A percentile compares a stretch with the other conserved stretches of the same genome.
Evolutionary conservation across 257 asterid species (phyloP).

Genomic region (Ballota nigra): DNA sequence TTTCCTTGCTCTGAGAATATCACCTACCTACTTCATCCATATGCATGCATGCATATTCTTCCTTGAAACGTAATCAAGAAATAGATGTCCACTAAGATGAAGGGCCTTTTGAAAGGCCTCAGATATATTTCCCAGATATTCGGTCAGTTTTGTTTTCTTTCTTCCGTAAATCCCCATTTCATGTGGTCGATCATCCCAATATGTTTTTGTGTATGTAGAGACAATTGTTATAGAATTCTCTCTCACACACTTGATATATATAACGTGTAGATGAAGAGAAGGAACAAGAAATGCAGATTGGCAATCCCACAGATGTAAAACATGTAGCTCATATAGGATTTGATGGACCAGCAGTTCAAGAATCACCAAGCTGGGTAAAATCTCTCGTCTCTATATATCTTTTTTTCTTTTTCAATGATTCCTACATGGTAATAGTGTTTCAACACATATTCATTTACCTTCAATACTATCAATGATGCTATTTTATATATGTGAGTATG

Average conservation of each 20-base stretch:
- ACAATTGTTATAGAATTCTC: background rate
- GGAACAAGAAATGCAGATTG: conserved; percentile 71
- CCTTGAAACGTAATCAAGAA: background rate
- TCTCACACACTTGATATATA: background rate
- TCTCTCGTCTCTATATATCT: background rate
- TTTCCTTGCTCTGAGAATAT: background rate
- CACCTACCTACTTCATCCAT: background rate
- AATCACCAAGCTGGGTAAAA: conserved; percentile 72
- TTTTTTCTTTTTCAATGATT: background rate
- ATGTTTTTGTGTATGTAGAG: background rate
- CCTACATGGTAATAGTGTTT: background rate
- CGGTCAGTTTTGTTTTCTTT: conserved; percentile 40
- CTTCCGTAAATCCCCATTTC: background rate
- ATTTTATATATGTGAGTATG: background rate
- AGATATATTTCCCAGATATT: conserved; percentile 81
- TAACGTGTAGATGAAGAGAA: conserved; percentile 57
- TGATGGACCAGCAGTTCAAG: conserved; percentile 69
- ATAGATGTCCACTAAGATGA: conserved; percentile 60
- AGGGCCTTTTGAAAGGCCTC: conserved; percentile 82
- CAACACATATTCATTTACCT: background rate
- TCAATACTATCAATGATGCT: background rate
- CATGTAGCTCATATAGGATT: conserved; percentile 93
- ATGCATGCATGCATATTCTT: background rate
- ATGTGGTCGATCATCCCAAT: background rate
- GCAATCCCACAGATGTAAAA: conserved; percentile 88